Percentiles rank a stretch among this genome's conserved stretches.
These are phyloP conservation scores for Lophium mytilinum DNA, from an alignment of 495 filamentous ascomycete species.

Conservation along the genomic window DNA sequence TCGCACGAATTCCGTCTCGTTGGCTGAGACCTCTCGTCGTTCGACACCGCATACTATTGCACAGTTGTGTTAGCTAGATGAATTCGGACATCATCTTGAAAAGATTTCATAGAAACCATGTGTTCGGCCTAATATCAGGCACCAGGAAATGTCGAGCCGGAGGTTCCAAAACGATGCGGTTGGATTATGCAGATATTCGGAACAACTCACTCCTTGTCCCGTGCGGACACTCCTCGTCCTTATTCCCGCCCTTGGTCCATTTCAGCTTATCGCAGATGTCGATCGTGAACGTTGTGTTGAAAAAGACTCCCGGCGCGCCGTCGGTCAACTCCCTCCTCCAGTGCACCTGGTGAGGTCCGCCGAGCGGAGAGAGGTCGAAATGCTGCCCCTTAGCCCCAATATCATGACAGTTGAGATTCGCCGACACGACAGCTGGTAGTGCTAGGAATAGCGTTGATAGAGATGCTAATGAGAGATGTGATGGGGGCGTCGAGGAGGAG, in stretches of 20 bases:
- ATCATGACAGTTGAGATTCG: constrained; percentile 55
- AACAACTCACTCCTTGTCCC: constrained; percentile 50
- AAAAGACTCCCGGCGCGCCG: constrained; percentile 33
- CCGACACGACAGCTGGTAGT: constrained; percentile 40
- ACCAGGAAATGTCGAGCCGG: too few species aligned
- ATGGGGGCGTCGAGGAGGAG: not conserved
- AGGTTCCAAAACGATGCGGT: too few species aligned
- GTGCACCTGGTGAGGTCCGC: constrained; percentile 68
- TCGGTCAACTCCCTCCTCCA: constrained; percentile 37
- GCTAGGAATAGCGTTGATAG: constrained; percentile 29
- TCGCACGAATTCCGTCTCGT: constrained; percentile 38
- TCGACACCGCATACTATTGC: constrained; percentile 73
- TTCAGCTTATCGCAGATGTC: constrained; percentile 68
- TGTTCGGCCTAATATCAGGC: too few species aligned
- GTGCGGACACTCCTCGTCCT: constrained; percentile 50
- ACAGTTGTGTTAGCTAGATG: not conserved
- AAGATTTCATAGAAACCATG: too few species aligned
- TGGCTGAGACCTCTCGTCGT: constrained; percentile 35
- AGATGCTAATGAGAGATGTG: not conserved
- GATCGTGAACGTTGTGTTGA: constrained; percentile 81
- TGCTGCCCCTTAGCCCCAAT: constrained; percentile 47
- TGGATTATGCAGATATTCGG: not conserved
- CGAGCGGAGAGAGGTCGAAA: constrained; percentile 59
- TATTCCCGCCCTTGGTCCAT: constrained; percentile 39
- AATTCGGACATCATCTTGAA: too few species aligned